Percentiles rank a stretch among this genome's conserved stretches.
Evolutionary conservation across 257 asterid species (phyloP).

Genomic region (Verbena officinalis): DNA sequence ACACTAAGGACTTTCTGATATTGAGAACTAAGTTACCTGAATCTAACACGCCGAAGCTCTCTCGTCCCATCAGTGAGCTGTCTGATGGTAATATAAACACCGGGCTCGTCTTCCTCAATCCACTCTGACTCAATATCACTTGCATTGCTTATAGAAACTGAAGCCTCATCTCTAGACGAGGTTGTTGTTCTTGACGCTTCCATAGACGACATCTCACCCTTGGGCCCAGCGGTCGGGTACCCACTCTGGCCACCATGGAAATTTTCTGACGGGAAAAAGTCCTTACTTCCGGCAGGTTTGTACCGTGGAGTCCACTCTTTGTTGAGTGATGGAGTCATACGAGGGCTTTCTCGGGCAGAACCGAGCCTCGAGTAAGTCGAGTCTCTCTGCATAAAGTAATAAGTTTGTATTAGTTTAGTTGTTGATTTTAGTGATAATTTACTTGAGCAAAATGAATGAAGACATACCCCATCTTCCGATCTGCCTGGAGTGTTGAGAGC

Average conservation of each 20-base stretch:
- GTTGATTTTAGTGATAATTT: neutral
- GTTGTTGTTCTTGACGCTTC: conserved; percentile 87
- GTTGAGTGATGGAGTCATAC: conserved; percentile 74
- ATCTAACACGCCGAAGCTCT: conserved; percentile 94
- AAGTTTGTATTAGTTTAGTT: neutral
- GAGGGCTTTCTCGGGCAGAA: conserved; percentile 76
- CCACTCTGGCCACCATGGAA: conserved; percentile 50
- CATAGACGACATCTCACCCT: conserved; percentile 57
- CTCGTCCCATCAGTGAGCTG: conserved; percentile 86
- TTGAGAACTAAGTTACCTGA: conserved; percentile 59
- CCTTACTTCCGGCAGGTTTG: conserved; percentile 41
- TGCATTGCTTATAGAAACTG: conserved; percentile 91
- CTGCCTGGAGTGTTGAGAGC: conserved; percentile 76
- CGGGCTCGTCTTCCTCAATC: conserved; percentile 95
- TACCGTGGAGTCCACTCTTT: conserved; percentile 65
- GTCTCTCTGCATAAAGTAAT: conserved; percentile 70
- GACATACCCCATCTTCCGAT: conserved; percentile 85
- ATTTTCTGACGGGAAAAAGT: conserved; percentile 36
- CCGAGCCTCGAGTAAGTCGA: conserved; percentile 81
- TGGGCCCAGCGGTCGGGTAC: conserved; percentile 37
- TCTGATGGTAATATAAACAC: conserved; percentile 89
- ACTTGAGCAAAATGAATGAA: neutral
- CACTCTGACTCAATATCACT: conserved; percentile 92
- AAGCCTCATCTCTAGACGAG: conserved; percentile 82
- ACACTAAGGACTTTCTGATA: no score